Evolutionary conservation across 768 basidiomycete species (phyloP).

Genomic region (Pleurotus pulmonarius): DNA sequence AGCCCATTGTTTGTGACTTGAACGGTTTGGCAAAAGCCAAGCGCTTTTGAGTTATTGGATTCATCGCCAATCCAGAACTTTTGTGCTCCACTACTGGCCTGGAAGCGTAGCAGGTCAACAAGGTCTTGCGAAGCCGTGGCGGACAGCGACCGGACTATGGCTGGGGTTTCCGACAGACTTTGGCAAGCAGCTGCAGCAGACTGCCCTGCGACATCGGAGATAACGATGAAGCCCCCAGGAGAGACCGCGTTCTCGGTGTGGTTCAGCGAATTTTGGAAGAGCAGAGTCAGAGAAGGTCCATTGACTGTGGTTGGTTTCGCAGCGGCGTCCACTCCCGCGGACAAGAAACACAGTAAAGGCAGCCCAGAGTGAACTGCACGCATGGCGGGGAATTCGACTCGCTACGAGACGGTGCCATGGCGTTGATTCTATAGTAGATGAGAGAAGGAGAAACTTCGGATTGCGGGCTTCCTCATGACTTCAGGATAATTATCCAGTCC

Average conservation of each 20-base stretch:
- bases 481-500: too few relatives aligned
- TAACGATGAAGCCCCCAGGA: conserved; percentile 16
- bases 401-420: too few relatives aligned
- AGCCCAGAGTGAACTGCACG: background rate
- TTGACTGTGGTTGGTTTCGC: background rate
- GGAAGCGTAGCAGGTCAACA: background rate
- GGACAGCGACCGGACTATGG: background rate
- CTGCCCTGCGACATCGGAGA: conserved; percentile 14
- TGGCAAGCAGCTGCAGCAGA: conserved; percentile 11
- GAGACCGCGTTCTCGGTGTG: conserved; percentile 2
- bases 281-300: conserved; percentile 15
- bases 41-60: conserved; percentile 16
- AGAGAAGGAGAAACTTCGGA: too few relatives aligned
- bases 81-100: background rate
- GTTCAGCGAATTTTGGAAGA: conserved; percentile 30
- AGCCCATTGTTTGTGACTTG: conserved; percentile 11
- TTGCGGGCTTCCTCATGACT: too few relatives aligned
- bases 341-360: background rate
- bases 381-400: too few relatives aligned
- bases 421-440: too few relatives aligned
- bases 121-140: conserved; percentile 1
- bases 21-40: conserved; percentile 14
- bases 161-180: background rate
- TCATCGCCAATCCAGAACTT: background rate
- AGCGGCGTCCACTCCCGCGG: background rate